Percentiles rank a stretch among this genome's conserved stretches.
Conservation (phyloP, 2,329 filamentous ascomycete genomes). For the Pezicula neosporulosa region DNA sequence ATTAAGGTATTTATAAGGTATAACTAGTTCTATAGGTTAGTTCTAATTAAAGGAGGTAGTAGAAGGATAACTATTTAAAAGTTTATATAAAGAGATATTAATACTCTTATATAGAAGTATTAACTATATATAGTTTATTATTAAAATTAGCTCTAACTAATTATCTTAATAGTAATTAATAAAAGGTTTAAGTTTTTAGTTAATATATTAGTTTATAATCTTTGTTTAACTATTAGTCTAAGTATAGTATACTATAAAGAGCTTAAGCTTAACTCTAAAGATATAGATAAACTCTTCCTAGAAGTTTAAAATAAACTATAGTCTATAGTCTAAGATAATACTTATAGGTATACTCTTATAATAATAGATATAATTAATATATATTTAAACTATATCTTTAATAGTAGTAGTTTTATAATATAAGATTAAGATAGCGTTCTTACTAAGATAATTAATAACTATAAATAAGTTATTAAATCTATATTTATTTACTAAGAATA, state of each 20-base stretch:
- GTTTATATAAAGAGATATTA: neutral
- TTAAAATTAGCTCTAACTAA: constrained; percentile 7
- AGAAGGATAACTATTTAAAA: neutral
- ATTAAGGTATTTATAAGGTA: neutral
- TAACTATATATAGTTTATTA: neutral
- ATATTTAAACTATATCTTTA: constrained; percentile 2
- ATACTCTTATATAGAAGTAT: constrained; percentile 1
- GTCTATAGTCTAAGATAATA: constrained; percentile 12
- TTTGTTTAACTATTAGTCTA: too few species aligned
- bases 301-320: constrained; percentile 6
- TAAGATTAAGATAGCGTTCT: neutral
- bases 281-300: too few species aligned
- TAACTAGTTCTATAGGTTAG: neutral
- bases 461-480: too few species aligned
- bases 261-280: too few species aligned
- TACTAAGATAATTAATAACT: too few species aligned
- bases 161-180: constrained; percentile 18
- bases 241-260: too few species aligned
- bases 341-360: neutral
- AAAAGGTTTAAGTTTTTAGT: constrained; percentile 6
- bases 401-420: constrained; percentile 4
- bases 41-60: neutral
- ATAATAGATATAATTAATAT: constrained; percentile 4
- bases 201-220: too few species aligned
- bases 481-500: too few species aligned